Conservation (phyloP, 1,284 basidiomycete species). For the Ceratobasidium sp. region DNA sequence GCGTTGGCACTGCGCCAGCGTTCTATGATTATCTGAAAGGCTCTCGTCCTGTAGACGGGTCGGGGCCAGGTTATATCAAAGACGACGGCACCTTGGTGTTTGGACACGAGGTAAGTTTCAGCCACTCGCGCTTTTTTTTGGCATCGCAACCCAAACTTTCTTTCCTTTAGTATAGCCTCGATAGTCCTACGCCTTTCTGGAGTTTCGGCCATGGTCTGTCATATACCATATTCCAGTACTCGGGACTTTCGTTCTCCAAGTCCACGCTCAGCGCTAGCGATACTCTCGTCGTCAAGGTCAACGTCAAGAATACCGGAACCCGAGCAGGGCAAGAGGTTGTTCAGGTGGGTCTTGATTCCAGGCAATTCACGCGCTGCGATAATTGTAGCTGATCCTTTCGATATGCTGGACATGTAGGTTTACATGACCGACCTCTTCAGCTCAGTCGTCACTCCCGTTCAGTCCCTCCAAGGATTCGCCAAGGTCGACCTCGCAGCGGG, state of each 20-base stretch:
- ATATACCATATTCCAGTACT: constrained; percentile 61
- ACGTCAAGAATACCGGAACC: constrained; percentile 69
- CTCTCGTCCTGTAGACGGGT: constrained; percentile 63
- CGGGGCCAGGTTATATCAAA: constrained; percentile 60
- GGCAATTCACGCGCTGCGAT: background rate
- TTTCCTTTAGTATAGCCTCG: constrained; percentile 67
- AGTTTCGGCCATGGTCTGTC: constrained; percentile 75
- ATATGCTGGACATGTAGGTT: no score
- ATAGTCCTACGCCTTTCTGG: constrained; percentile 71
- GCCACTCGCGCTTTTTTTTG: background rate
- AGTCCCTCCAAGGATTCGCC: constrained; percentile 71
- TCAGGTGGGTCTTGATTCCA: constrained; percentile 60
- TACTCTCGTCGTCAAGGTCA: constrained; percentile 69
- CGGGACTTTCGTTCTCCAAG: constrained; percentile 58
- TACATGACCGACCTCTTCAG: constrained; percentile 72
- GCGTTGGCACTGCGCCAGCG: constrained; percentile 71
- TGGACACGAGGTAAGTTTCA: constrained; percentile 65
- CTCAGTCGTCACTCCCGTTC: constrained; percentile 75
- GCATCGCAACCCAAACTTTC: constrained; percentile 29
- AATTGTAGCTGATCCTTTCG: background rate
- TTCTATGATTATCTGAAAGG: constrained; percentile 78
- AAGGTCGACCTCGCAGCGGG: constrained; percentile 73
- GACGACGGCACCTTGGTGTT: constrained; percentile 68
- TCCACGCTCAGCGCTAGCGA: constrained; percentile 62
- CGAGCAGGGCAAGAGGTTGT: constrained; percentile 71